Evolutionary conservation across 768 basidiomycete species (phyloP), one percentile per base, ranked within the genome.

Genomic region (Cystoderma amianthinum): DNA sequence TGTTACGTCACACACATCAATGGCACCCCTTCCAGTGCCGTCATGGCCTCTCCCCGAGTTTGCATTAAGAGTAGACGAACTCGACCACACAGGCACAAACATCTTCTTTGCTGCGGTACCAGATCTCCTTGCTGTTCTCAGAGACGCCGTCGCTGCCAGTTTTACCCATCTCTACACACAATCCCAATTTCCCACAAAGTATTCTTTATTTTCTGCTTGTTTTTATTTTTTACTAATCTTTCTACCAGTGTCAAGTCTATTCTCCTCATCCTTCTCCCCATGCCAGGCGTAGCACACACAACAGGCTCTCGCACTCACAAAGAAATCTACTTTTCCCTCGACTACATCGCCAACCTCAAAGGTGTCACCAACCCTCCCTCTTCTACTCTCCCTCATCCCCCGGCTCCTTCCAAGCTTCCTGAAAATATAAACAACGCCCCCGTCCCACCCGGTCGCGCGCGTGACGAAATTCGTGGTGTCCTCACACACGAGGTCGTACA

Each of bases 401-500:
- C 34, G 9, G 16, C 18, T 6, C 7, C 16, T 19, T 6, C 34
- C 12, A n/a, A n/a, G 12, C 9, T 17, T 15, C 7, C 16, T 6
- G n/a, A 19, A 15, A 7, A n/a, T 15, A 16, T n/a, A 9, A 7
- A 9, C 7, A 7, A 36, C 16, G 9, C 34, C 9, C 9, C 34
- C 7, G 17, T 16, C 7, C 34, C 34, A 7, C 9, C 18, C 17
- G 34, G 34, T 17, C 63, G 68, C 30, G 67, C 75, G 41, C 53
- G 60, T 20, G 69, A 82, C 36, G 86, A 90, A 61, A 80, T 88
- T 37, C 48, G 63, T 32, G 87, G 86, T 3, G 84, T 88, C 2
- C 64, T 90, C 2, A 63, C 72, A 24, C 86, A 85, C 54, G 85
- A 90, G 60, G 71, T 83, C 53, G 85, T 86, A 4, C 87, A 90